These are phyloP conservation scores for Butyriboletus appendiculatus DNA, from an alignment of 1,284 basidiomycete genomes.

Conservation along the genomic window DNA sequence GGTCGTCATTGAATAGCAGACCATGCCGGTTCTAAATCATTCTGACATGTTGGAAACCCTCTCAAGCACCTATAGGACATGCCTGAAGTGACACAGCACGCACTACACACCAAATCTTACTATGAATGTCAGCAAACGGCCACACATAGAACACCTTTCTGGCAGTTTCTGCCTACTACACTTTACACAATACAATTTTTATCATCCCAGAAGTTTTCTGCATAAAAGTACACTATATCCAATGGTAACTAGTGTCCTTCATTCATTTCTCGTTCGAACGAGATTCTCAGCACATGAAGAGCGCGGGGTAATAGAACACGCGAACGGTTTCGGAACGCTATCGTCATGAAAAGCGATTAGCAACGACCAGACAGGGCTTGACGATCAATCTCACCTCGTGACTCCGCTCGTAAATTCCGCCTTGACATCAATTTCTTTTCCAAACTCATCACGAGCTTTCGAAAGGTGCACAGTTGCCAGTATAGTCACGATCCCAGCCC, in stretches of 20 bases:
- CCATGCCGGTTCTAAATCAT: too few species aligned
- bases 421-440: slow-evolving; percentile 26
- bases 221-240: not conserved
- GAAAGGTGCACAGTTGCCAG: slow-evolving; percentile 24
- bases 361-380: not conserved
- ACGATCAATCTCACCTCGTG: slow-evolving; percentile 12
- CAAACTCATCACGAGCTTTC: slow-evolving; percentile 20
- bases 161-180: not conserved
- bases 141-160: not conserved
- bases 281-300: slow-evolving; percentile 19
- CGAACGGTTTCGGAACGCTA: slow-evolving; percentile 28
- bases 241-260: not conserved
- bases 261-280: slow-evolving; percentile 7
- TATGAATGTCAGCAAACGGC: too few species aligned
- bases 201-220: not conserved
- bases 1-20: too few species aligned
- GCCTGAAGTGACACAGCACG: too few species aligned
- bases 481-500: slow-evolving; percentile 25
- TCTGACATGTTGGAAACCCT: too few species aligned
- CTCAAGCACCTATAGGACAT: too few species aligned
- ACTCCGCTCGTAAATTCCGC: slow-evolving; percentile 28
- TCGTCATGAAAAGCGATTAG: slow-evolving; percentile 5
- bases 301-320: slow-evolving; percentile 20
- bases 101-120: too few species aligned
- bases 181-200: not conserved